Evolutionary conservation across 345 rosid genomes (phyloP).

Genomic region (Citrus unshiu): DNA sequence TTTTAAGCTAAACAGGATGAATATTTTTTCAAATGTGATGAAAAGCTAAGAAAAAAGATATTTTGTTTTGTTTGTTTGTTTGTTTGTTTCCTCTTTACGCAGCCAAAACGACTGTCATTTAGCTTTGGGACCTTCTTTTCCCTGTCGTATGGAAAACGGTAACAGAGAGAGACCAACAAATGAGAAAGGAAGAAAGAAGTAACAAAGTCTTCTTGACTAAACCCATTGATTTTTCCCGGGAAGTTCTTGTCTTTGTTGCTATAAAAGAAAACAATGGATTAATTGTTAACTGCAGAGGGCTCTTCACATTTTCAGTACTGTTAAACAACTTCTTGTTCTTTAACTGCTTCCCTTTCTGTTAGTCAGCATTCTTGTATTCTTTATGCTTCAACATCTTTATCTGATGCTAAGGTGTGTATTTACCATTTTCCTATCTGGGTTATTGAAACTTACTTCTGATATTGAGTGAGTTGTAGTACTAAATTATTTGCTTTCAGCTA

Average conservation of each 20-base stretch:
- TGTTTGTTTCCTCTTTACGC: no score
- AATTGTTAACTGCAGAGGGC: no score
- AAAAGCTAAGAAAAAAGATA: no score
- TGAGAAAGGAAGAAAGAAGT: no score
- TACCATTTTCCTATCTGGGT: conserved; percentile 5
- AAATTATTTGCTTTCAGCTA: not conserved
- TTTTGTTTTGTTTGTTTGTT: no score
- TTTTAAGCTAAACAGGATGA: no score
- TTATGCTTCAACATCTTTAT: not conserved
- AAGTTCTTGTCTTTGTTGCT: not conserved
- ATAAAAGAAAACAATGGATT: not conserved
- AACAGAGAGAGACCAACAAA: not conserved
- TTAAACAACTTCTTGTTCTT: not conserved
- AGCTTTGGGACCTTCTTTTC: not conserved
- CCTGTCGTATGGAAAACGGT: not conserved
- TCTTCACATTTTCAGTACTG: not conserved
- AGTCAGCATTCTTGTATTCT: not conserved
- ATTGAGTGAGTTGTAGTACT: not conserved
- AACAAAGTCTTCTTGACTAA: not conserved
- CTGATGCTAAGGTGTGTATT: not conserved
- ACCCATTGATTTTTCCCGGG: not conserved
- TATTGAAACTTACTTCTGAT: no score
- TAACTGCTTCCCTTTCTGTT: not conserved
- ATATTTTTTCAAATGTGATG: no score
- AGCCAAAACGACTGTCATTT: not conserved